A percentile compares a stretch with the other conserved stretches of the same genome.
Conservation (phyloP, 139 green algal genomes). For the Nannochloris sp. region DNA sequence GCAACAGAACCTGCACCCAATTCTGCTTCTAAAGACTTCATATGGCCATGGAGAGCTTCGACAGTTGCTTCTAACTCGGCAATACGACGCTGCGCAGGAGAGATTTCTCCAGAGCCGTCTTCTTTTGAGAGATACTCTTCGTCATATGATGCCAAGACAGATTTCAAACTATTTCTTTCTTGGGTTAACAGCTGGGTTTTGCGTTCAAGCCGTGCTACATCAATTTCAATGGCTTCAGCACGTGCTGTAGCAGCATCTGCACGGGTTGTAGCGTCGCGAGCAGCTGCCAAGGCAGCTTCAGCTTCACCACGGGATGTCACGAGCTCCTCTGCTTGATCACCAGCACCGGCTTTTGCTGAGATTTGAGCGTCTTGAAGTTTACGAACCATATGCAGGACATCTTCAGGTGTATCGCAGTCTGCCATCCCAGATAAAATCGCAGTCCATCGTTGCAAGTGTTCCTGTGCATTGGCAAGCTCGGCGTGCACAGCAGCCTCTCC, state of each 20-base stretch:
- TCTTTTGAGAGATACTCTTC: slow-evolving; percentile 33
- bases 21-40: slow-evolving; percentile 8
- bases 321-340: slow-evolving; percentile 7
- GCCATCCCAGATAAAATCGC: slow-evolving; percentile 15
- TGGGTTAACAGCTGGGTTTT: slow-evolving; percentile 28
- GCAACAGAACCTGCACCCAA: not conserved
- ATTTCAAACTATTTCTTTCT: slow-evolving; percentile 44
- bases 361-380: slow-evolving; percentile 11
- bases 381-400: slow-evolving; percentile 21
- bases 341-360: not conserved
- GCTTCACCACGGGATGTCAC: not conserved
- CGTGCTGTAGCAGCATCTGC: not conserved
- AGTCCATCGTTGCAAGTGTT: slow-evolving; percentile 20
- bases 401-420: slow-evolving; percentile 20
- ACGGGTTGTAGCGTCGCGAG: not conserved
- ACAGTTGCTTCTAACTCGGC: slow-evolving; percentile 28
- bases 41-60: slow-evolving; percentile 14
- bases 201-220: slow-evolving; percentile 26
- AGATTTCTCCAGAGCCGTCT: not conserved
- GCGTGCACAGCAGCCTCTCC: not conserved
- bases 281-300: not conserved
- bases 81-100: slow-evolving; percentile 19
- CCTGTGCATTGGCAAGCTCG: slow-evolving; percentile 1
- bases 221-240: not conserved
- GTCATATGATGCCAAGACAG: slow-evolving; percentile 43